Evolutionary conservation across 2,329 filamentous ascomycete species (phyloP), one percentile per base, ranked within the genome.

Genomic region (Byssochlamys sp.): DNA sequence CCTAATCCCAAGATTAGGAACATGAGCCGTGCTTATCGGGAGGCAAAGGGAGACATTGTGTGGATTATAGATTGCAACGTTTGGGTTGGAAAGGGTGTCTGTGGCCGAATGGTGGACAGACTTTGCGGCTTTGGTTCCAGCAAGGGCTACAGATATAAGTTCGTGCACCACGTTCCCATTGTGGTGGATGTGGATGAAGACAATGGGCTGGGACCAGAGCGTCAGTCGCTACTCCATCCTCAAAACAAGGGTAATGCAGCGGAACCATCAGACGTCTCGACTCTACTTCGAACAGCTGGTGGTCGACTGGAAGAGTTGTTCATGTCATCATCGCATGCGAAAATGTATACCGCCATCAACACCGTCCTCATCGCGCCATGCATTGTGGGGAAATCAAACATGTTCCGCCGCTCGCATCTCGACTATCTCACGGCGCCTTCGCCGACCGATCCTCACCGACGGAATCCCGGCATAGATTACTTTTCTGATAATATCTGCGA

Each of bases 1-100:
- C 94, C 94, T 1, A 99, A 99, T 68, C 94, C 94, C n/a, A 99
- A 99, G 78, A 95, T 99, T 65, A 82, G 94, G 54, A 99, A 99
- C 71, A 90, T 97, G 80, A 96, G 91, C 70, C 84, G 90, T 50
- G 91, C 90, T 2, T 99, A 96, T 69, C 80, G 91, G 28, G 91
- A 97, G 69, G 90, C 91, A 1, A 86, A 87, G 62, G 87, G 89
- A 1, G 91, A 96, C 68, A 81, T 97, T 27, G 80, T 99, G 25
- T 99, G 94, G 94, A 86, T 96, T 54, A 82, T 95, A 24, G 94
- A 99, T 74, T 96, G 91, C 77, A 99, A 99, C 68, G 85, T 99
- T 55, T 99, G 95, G 94, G 81, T 96, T 35, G 84, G 84, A 4
- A 84, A 79, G 50, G 88, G 88, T 10, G 89, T 90, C 0, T 84